Evolutionary conservation across 2,329 filamentous ascomycete genomes (phyloP), one percentile per base, ranked within the genome.

Genomic region (Pleurostoma richardsiae): DNA sequence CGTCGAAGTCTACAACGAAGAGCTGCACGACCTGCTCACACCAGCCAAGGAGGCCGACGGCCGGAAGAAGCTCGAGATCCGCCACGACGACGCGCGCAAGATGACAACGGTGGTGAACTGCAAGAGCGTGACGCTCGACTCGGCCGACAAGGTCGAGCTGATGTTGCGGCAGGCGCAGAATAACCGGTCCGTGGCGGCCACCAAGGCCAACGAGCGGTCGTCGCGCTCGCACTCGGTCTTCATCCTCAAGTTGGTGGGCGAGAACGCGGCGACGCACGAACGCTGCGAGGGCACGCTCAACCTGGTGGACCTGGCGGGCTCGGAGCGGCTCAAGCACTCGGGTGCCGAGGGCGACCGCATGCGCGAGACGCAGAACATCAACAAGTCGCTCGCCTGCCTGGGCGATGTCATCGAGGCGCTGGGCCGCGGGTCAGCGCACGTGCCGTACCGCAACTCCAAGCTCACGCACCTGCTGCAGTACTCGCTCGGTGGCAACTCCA

Each of bases 1-100:
- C 60, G 83, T 97, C 10, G 94, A 99, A 62, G 94, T 99, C 5
- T 99, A 99, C 79, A 97, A 99, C 53, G 94, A 99, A 63, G 94
- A 95, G 51, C 77, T 99, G 52, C 90, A 96, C 62, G 94, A 99
- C 63, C 70, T 99, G 10, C 79, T 99, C 10, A 70, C 71, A 1
- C 67, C 74, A 1, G 66, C 72, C 3, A 80, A 85, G 0, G 83
- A 86, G 46, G 77, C 85, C 26, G 76, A 90, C 43, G 82, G 85
- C 52, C 89, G 86, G 69, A 89, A 86, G 68, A 95, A 89, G 68
- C 85, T 92, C 43, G 89, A 95, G 58, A 92, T 96, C 48, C 82
- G 88, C 2, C 94, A 97, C 55, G 92, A 97, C 59, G 81, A 90
- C 39, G 70, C 76, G 33, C 88, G 85, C 56, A 89, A 88, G 68